Evolutionary conservation across 1,284 basidiomycete species (phyloP).

Genomic region (Moesziomyces sp.): DNA sequence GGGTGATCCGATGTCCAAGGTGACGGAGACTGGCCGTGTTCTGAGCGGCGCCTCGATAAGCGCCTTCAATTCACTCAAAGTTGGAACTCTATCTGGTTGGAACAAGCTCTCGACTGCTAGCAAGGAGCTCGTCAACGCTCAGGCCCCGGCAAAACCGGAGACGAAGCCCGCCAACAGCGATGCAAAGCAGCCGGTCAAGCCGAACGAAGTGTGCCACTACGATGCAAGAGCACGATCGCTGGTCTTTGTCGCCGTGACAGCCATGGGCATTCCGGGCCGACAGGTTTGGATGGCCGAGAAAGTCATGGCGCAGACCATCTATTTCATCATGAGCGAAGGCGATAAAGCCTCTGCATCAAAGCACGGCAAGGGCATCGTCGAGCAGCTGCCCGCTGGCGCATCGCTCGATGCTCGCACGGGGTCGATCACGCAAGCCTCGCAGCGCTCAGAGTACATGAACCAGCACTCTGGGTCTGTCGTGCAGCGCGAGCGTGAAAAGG

Average conservation of each 20-base stretch:
- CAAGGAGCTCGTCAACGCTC: slow-evolving; percentile 31
- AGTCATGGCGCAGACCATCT: slow-evolving; percentile 59
- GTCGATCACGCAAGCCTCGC: slow-evolving; percentile 28
- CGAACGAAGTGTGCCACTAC: slow-evolving; percentile 62
- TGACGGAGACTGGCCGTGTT: slow-evolving; percentile 28
- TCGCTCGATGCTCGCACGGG: slow-evolving; percentile 43
- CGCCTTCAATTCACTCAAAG: slow-evolving; percentile 39
- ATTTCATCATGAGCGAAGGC: slow-evolving; percentile 58
- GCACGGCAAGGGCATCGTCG: slow-evolving; percentile 51
- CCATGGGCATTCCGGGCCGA: slow-evolving; percentile 48
- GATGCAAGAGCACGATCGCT: slow-evolving; percentile 58
- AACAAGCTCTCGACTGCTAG: slow-evolving; percentile 39
- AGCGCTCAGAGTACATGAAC: slow-evolving; percentile 60
- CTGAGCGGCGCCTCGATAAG: slow-evolving; percentile 36
- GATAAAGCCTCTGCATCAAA: slow-evolving; percentile 39
- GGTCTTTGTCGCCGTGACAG: slow-evolving; percentile 54
- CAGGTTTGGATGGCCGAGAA: slow-evolving; percentile 60
- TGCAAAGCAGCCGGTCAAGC: slow-evolving; percentile 48
- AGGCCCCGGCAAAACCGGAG: neutral
- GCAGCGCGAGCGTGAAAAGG: slow-evolving; percentile 51
- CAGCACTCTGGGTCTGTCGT: slow-evolving; percentile 46
- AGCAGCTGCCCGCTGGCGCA: slow-evolving; percentile 38
- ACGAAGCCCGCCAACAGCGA: slow-evolving; percentile 4
- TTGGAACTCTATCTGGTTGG: slow-evolving; percentile 38
- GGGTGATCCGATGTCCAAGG: slow-evolving; percentile 13